Evolutionary conservation across 2,329 filamentous ascomycete genomes (phyloP), one percentile per base, ranked within the genome.

Genomic region (Cadophora gregata): DNA sequence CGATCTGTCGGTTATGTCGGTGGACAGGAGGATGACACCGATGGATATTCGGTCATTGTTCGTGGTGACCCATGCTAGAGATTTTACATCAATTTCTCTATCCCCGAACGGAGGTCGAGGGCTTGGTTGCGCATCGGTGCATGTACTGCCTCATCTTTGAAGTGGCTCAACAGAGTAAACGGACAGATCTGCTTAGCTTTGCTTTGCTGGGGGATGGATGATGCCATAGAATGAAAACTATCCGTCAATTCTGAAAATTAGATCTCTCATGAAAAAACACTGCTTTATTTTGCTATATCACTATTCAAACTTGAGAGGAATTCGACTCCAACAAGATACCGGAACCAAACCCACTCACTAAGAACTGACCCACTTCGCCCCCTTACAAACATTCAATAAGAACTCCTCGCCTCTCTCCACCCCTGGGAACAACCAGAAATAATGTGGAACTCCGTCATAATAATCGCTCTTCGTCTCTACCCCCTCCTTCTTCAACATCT

Each of bases 391-490:
- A 65, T 73, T 72, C 25, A 63, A 33, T 27, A 74, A 59, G 27
- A 73, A 73, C 36, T 69, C 61, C 33, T 67, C 62, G 16, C 67
- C 67, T 2, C 65, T 48, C 50, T 66, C 56, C 24, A 75, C 48
- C 25, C 65, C 63, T 0, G 70, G 71, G 50, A 74, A 70, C 25
- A 74, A 27, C 73, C 71, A 77, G 55, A 75, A 79, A 42, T 76
- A 78, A 69, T 78, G 77, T 48, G 77, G 76, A 48, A 75, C 55
- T 0, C 75, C 76, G 4, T 70, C 67, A 67, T 77, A 76, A 36
- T 69, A 64, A 45, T 77, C 74, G 25, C 68, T 69, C 67, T 73
- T 75, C 6, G 72, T 72, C 62, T 61, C 58, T 5, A 74, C 71
- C 0, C 75, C 75, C 1, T 69, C 69, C 19, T 77, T 70, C 51